Conservation (phyloP, 2,329 filamentous ascomycete genomes). For the Knufia fluminis region DNA sequence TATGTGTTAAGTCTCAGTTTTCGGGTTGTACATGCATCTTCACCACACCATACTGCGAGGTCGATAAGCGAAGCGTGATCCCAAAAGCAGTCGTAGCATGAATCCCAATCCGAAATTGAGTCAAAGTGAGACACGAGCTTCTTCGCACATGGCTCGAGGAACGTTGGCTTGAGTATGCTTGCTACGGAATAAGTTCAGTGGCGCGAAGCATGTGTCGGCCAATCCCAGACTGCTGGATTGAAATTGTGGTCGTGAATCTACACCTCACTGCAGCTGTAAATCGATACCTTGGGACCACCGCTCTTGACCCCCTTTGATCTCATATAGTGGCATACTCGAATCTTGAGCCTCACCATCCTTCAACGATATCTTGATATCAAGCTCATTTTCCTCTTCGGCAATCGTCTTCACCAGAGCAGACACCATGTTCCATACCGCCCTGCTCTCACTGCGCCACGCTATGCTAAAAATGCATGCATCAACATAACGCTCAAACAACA, state of each 20-base stretch:
- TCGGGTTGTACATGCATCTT: too few relatives aligned
- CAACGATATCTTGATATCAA: too few relatives aligned
- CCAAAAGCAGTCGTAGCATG: background rate
- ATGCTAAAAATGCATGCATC: background rate
- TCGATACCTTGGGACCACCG: too few relatives aligned
- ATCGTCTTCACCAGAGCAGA: too few relatives aligned
- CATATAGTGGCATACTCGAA: too few relatives aligned
- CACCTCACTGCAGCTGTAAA: too few relatives aligned
- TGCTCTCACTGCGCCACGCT: background rate
- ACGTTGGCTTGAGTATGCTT: background rate
- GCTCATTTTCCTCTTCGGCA: background rate
- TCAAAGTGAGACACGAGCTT: background rate
- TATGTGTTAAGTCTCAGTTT: too few relatives aligned
- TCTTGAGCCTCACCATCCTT: background rate
- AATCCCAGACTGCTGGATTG: too few relatives aligned
- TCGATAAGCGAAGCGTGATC: background rate
- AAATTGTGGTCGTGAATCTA: too few relatives aligned
- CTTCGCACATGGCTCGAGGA: background rate
- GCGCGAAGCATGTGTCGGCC: background rate
- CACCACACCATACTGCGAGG: too few relatives aligned
- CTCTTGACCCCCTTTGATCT: too few relatives aligned
- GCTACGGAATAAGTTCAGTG: background rate
- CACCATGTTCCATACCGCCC: background rate
- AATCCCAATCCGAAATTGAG: background rate
- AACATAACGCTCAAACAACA: slow-evolving; percentile 3